Base-by-base conservation (phyloP, 805 yeast genomes). In the Spathaspora sp. region DNA sequence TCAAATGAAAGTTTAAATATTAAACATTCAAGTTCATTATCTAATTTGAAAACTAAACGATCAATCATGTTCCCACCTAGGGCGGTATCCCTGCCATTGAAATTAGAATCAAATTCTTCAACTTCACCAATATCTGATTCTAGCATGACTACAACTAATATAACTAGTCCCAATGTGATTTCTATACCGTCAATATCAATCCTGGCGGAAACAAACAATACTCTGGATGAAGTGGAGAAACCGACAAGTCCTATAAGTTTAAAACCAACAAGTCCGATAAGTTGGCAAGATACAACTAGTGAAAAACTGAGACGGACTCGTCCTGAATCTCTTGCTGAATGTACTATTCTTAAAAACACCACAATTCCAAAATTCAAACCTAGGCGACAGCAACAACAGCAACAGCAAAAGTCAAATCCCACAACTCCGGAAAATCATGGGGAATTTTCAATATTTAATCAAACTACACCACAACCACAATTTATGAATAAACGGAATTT, bases 1-100 rank as follows among this genome's bases (percentile, higher is more conserved):
- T 57, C 64, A 19, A 40, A 64, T 16, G 68, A 64, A 17, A 64
- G 67, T 52, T 54, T 62, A 9, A 58, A 62, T 44, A 20, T 52
- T 5, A 48, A 52, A 18, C 55, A 52, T 48, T 49, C 55, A 10
- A 32, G 50, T 12, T 40, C 48, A 19, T 50, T 52, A 17, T 51
- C 55, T 23, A 47, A 40, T 31, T 46, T 52, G 17, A 52, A 52
- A 39, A 17, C 39, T 5, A 52, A 52, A 20, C 16, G 47, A 14
- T 46, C 52, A 29, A 7, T 16, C 17, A 35, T 12, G 40, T 23
- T 9, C 10, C 40, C 26, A n/a, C 40, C 39, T 2, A n/a, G 39
- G 14, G 26, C 39, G n/a, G 18, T 44, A 2, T 12, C 40, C 16
- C 40, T 44, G 47, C 39, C 39, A 6, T 19, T 23, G 14, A 19